These are phyloP conservation scores for Albizia julibrissin DNA, from an alignment of 306 rosid genomes.

Conservation along the genomic window DNA sequence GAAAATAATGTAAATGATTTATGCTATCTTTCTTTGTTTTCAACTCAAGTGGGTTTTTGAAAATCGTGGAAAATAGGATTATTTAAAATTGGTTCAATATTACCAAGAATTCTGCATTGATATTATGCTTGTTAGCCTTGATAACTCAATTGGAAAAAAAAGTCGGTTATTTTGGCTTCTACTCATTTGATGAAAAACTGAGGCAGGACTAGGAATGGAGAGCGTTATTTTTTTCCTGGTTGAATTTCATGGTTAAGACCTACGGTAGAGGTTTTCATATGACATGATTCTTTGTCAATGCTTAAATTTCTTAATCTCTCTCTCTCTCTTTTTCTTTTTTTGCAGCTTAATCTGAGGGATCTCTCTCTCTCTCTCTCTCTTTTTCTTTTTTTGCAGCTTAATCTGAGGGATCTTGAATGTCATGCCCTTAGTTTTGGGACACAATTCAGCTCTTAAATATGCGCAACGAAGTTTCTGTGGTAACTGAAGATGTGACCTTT, in stretches of 20 bases:
- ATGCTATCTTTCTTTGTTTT: neutral
- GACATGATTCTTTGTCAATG: slow-evolving; percentile 8
- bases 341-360: slow-evolving; percentile 81
- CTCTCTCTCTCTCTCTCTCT: too few relatives aligned
- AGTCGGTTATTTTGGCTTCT: neutral
- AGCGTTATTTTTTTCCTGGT: slow-evolving; percentile 1
- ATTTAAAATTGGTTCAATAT: neutral
- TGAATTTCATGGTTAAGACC: neutral
- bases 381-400: slow-evolving; percentile 78
- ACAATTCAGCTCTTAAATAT: slow-evolving; percentile 47
- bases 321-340: neutral
- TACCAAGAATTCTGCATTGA: neutral
- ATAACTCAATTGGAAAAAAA: neutral
- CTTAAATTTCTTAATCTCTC: slow-evolving; percentile 8
- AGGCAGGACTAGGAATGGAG: neutral
- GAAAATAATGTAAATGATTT: neutral
- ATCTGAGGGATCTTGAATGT: slow-evolving; percentile 80
- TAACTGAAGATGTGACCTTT: slow-evolving; percentile 24
- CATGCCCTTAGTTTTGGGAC: slow-evolving; percentile 80
- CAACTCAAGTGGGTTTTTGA: neutral
- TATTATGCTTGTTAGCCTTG: slow-evolving; percentile 5
- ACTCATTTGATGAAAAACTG: slow-evolving; percentile 25
- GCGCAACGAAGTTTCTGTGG: slow-evolving; percentile 32
- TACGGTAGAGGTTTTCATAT: slow-evolving; percentile 10
- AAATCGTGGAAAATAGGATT: slow-evolving; percentile 6